Percentiles rank a stretch among this genome's conserved stretches.
Evolutionary conservation across 2,329 filamentous ascomycete genomes (phyloP).

Genomic region (Neoscytalidium dimidiatum): DNA sequence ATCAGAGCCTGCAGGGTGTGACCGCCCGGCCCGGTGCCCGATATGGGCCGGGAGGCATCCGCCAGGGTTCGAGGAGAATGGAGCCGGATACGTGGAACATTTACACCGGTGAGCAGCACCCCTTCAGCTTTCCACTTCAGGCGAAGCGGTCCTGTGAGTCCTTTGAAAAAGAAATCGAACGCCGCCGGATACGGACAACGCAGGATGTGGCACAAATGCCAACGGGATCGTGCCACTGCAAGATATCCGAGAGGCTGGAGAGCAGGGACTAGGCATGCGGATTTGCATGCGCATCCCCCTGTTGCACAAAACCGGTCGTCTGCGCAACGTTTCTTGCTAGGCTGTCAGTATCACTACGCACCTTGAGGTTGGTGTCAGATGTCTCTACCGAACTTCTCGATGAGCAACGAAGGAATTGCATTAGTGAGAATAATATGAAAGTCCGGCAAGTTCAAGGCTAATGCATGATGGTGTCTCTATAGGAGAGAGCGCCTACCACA

Average conservation of each 20-base stretch:
- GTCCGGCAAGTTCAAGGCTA: no score
- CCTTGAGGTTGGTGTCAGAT: not conserved
- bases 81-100: slow-evolving; percentile 45
- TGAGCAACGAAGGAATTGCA: not conserved
- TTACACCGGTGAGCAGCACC: slow-evolving; percentile 49
- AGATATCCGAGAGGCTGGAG: not conserved
- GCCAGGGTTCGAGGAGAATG: slow-evolving; percentile 53
- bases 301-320: not conserved
- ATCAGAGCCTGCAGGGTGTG: slow-evolving; percentile 38
- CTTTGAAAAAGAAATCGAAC: no score
- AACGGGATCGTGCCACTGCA: not conserved
- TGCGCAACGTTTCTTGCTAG: not conserved
- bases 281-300: not conserved
- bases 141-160: not conserved
- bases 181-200: no score
- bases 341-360: not conserved
- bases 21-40: slow-evolving; percentile 56
- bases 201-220: not conserved
- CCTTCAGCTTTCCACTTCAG: not conserved
- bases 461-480: not conserved
- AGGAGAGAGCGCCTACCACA: slow-evolving; percentile 41
- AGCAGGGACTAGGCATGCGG: not conserved
- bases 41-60: slow-evolving; percentile 55
- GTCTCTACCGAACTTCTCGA: not conserved
- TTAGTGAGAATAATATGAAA: no score